Base-by-base conservation (phyloP, 257 asterid species). In the Phtheirospermum japonicum region DNA sequence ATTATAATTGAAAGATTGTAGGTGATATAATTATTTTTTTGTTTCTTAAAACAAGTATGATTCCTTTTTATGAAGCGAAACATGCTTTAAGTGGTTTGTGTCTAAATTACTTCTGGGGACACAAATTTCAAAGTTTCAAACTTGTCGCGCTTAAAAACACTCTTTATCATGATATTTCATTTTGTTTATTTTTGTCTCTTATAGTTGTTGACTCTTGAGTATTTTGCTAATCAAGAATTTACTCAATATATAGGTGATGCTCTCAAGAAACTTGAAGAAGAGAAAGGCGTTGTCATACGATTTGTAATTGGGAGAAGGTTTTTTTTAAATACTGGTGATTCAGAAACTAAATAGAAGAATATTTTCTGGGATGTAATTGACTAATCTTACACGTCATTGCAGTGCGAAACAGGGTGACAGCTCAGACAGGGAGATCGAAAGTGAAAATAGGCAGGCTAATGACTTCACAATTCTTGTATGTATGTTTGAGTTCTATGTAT, bases 241-340 rank as follows among this genome's bases (percentile, higher is more conserved):
- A 37, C 14, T 64, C 9, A 45, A 48, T 19, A 58, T 82, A 90
- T 82, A 90, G 98, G 95, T 65, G 67, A 61, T 57, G 84, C 80
- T 59, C 84, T 87, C 56, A 72, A 73, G 72, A 81, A 72, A 50
- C 56, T 91, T 72, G 90, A 85, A 82, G 87, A 83, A 68, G 86
- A 85, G 57, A 84, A 81, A 76, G 95, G 95, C 74, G 73, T 88
- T 48, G 80, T 82, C 70, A 72, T 85, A 55, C 86, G 94, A 76
- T 91, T 88, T 71, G 88, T 91, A n/a, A 81, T 91, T 46, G 96
- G 96, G 69, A 81, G 83, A 82, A 88, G 98, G 98, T 88, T 33
- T 48, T 33, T 48, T 16, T 48, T 61, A 50, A 51, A 45, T 55
- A 17, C 32, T 63, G 72, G 54, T 71, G 71, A 71, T 60, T 71